A percentile compares a stretch with the other conserved stretches of the same genome.
phyloP scores from a whole-genome alignment of 441 rosid genomes.

The Viola pubescens region DNA sequence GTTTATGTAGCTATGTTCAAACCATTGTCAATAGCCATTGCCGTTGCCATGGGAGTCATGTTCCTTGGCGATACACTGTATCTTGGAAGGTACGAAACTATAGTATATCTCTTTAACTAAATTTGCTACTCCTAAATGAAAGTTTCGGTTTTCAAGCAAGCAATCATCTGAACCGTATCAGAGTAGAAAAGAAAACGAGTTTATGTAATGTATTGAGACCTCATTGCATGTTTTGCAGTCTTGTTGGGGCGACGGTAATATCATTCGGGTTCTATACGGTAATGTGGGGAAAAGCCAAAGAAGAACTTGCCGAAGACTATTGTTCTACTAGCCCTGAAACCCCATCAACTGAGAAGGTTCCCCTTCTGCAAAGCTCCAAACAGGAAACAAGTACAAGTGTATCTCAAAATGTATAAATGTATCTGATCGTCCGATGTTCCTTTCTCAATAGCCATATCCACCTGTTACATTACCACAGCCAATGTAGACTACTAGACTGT shows the following conservation, averaged over 20 bases:
- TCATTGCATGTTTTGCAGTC: constrained; percentile 25
- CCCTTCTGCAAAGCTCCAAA: constrained; percentile 48
- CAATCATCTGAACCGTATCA: too few species aligned
- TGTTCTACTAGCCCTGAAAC: constrained; percentile 16
- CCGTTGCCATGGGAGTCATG: constrained; percentile 24
- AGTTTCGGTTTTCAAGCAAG: not conserved
- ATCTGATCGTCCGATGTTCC: not conserved
- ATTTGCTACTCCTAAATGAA: not conserved
- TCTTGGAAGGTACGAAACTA: constrained; percentile 47
- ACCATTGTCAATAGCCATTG: constrained; percentile 25
- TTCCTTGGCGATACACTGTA: constrained; percentile 32
- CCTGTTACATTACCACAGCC: not conserved
- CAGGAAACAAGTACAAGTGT: constrained; percentile 6
- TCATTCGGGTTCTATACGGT: constrained; percentile 69
- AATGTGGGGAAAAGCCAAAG: constrained; percentile 81
- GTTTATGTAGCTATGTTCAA: constrained; percentile 32
- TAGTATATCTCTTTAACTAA: not conserved
- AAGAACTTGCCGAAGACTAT: constrained; percentile 29
- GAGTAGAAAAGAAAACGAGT: not conserved
- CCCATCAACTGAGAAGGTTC: constrained; percentile 31
- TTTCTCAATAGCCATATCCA: not conserved
- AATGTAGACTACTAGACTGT: not conserved
- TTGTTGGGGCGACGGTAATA: constrained; percentile 60
- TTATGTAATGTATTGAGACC: not conserved
- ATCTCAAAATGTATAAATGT: not conserved